Percentiles rank a stretch among this genome's conserved stretches.
phyloP scores from a whole-genome alignment of 2,329 filamentous ascomycete genomes.

The Pezizomycotina sp. region DNA sequence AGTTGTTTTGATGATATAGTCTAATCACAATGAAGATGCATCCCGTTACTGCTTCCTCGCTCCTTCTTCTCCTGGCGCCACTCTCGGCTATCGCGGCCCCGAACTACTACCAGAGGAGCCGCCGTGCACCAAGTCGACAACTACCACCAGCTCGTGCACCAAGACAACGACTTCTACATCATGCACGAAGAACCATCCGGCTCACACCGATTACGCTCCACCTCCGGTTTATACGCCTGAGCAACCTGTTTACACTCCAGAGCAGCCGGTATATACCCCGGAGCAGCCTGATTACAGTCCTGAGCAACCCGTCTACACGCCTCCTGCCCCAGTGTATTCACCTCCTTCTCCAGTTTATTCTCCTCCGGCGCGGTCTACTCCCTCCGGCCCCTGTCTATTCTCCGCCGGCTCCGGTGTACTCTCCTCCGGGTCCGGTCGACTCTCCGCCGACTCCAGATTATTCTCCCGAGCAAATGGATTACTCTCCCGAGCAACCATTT shows the following conservation, averaged over 20 bases:
- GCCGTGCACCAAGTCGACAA: not conserved
- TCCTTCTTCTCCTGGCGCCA: conserved; percentile 5
- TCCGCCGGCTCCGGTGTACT: not conserved
- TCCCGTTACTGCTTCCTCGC: conserved; percentile 5
- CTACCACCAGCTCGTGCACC: not conserved
- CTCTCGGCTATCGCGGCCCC: conserved; percentile 8
- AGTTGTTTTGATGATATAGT: too few relatives aligned
- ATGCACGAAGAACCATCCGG: not conserved
- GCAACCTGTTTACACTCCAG: not conserved
- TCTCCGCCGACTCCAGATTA: conserved; percentile 1
- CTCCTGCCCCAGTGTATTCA: not conserved
- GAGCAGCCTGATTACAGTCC: not conserved
- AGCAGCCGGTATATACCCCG: not conserved
- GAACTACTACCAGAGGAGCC: conserved; percentile 4
- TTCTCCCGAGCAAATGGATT: not conserved
- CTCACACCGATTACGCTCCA: not conserved
- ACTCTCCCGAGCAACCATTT: too few relatives aligned
- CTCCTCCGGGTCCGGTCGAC: too few relatives aligned
- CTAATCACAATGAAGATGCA: conserved; percentile 6
- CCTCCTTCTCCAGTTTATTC: not conserved
- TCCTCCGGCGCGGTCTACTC: not conserved
- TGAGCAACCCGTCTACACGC: not conserved
- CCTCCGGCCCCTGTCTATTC: conserved; percentile 1
- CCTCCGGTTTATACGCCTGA: not conserved
- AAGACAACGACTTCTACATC: not conserved